Base-by-base conservation (phyloP, 192 early-diverging fungal genomes). In the Coemansia biformis region DNA sequence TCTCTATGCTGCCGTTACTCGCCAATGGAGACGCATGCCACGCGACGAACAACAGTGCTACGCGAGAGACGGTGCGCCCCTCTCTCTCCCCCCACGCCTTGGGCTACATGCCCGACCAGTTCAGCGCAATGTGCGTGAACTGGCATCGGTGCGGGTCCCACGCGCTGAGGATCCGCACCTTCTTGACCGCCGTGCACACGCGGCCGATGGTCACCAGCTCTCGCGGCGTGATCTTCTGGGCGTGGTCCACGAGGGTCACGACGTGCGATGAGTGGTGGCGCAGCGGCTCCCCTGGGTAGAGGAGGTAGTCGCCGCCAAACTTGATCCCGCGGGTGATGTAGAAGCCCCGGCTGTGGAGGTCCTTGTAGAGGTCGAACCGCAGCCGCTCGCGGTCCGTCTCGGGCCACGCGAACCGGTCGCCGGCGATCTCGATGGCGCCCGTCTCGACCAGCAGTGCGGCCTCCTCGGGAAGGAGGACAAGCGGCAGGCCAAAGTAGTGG, bases 261-360 rank as follows among this genome's bases (percentile, higher is more conserved):
- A 88, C 60, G 36, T 81, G 78, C 34, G 79, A 77, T 8, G 84
- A 79, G 59, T 91, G 89, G 49, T 76, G 83, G 5, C 81, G 63
- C 43, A 84, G 57, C 1, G 86, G 85, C 34, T 52, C 54, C 43
- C 61, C 66, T 43, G 77, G 83, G 58, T 94, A 94, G 9, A 86
- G 57, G 9, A 94, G 63, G 59, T 82, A 94, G 47, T 94, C 89
- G 8, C 87, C 90, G 8, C 92, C 92, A 75, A 88, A 94, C 57
- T 90, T 90, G 45, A 81, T 70, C 19, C 85, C 90, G 13, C 71
- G 57, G 1, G 86, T 85, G 5, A 92, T 52, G 57, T 74, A 90
- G 49, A 75, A 88, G 4, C 83, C 79, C 5, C 66, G 60, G 1
- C 59, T 34, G 41, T 86, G 86, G 16, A 94, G 65, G 43, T 83